Evolutionary conservation across 495 filamentous ascomycete genomes (phyloP), one percentile per base, ranked within the genome.

Genomic region (Penicillium roqueforti): DNA sequence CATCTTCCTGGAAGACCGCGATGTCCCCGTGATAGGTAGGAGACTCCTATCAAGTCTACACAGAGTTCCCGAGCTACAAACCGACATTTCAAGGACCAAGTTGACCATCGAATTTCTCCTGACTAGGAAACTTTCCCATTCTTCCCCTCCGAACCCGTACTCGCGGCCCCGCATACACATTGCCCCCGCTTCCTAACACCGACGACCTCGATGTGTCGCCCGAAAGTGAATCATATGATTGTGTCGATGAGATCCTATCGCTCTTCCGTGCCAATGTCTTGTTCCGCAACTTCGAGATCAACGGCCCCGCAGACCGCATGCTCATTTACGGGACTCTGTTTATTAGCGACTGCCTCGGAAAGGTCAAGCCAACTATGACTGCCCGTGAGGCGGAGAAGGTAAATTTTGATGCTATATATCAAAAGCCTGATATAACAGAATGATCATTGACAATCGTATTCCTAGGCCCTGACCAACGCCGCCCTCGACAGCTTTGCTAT

Each of bases 221-320:
- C 32, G 87, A 91, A 65, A 84, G 81, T 69, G 87, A 93, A 67
- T 87, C 84, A 57, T 97, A 97, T 76, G 93, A 98, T 78, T 85
- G 91, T 49, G 80, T 97, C 8, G 93, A 98, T 73, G 93, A 98
- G 74, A 86, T 92, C 26, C 81, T 98, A 44, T 84, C 83, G 3
- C 83, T 97, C 26, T 98, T 97, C 82, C 89, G 93, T 47, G 92
- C 95, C 68, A 97, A 98, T 77, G 97, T 93, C 37, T 85, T 98
- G 67, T 98, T 98, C 79, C 87, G 95, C 60, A 98, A 98, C 79
- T 98, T 98, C 67, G 95, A 97, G 79, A 96, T 97, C 82, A 91
- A 95, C 68, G 93, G 93, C 16, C 89, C 91, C 28, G 93, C 93
- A 50, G 93, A 98, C 73, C 82, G 95, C 41, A 83, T 96, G 68